Percentiles rank a stretch among this genome's conserved stretches.
Conservation (phyloP, 2,329 filamentous ascomycete species). For the Aspergillus sp. region DNA sequence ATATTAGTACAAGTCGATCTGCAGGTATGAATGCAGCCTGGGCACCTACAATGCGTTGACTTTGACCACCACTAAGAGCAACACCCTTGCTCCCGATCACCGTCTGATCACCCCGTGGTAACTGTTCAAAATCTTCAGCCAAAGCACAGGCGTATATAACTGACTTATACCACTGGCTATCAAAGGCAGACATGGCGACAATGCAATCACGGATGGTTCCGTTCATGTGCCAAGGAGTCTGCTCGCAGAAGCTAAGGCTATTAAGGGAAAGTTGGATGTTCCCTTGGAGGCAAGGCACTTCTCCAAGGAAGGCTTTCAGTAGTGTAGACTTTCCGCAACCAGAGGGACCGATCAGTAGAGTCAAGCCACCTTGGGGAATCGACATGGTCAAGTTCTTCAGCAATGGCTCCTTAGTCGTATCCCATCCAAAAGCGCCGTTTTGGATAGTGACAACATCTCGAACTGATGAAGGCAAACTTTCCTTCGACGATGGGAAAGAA, state of each 20-base stretch:
- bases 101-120: constrained; percentile 47
- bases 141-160: constrained; percentile 42
- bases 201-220: constrained; percentile 45
- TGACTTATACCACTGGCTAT: constrained; percentile 40
- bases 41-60: constrained; percentile 50
- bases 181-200: constrained; percentile 37
- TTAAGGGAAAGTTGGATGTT: constrained; percentile 32
- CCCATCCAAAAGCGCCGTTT: constrained; percentile 52
- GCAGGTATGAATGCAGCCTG: neutral
- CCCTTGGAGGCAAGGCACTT: constrained; percentile 40
- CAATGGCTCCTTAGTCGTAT: constrained; percentile 42
- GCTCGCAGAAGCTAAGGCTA: constrained; percentile 45
- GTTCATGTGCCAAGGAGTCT: constrained; percentile 46
- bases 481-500: constrained; percentile 26
- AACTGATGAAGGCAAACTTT: constrained; percentile 13
- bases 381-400: constrained; percentile 45
- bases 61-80: constrained; percentile 56
- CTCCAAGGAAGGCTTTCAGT: constrained; percentile 48
- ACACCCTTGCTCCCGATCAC: constrained; percentile 55
- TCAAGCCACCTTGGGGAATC: constrained; percentile 47
- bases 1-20: neutral
- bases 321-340: constrained; percentile 57
- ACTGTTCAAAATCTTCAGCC: constrained; percentile 41
- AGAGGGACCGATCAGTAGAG: constrained; percentile 53
- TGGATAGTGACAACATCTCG: constrained; percentile 43